Conservation (phyloP, 2,329 filamentous ascomycete genomes). For the Trichoderma sp. region DNA sequence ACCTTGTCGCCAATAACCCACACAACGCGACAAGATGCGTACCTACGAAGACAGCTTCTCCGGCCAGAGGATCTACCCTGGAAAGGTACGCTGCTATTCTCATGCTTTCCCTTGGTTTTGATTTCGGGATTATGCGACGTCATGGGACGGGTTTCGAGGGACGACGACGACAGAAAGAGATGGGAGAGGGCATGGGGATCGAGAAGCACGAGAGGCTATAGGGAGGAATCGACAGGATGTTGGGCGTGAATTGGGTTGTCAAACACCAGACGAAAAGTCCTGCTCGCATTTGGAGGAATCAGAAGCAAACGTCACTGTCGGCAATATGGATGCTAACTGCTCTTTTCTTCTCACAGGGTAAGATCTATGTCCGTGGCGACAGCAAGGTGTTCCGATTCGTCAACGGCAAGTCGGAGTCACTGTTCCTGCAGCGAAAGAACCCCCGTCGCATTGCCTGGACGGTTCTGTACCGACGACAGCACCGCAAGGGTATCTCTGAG, state of each 20-base stretch:
- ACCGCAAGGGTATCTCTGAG: constrained; percentile 99
- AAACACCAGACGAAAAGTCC: not conserved
- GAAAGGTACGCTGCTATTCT: constrained; percentile 53
- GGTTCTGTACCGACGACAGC: constrained; percentile 94
- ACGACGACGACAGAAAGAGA: not conserved
- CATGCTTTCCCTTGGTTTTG: constrained; percentile 13
- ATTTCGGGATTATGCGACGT: constrained; percentile 26
- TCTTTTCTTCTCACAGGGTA: constrained; percentile 65
- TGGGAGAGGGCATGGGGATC: not conserved
- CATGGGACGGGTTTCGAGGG: constrained; percentile 1
- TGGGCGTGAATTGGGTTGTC: not conserved
- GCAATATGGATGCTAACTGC: constrained; percentile 1
- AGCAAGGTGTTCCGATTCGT: constrained; percentile 99
- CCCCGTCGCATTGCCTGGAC: constrained; percentile 99
- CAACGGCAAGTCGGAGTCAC: constrained; percentile 99
- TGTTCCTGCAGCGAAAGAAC: constrained; percentile 99
- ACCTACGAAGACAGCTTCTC: constrained; percentile 67
- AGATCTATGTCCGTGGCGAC: constrained; percentile 99
- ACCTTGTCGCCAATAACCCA: constrained; percentile 42
- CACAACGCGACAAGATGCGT: constrained; percentile 55
- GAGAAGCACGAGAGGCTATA: not conserved
- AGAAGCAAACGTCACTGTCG: not conserved
- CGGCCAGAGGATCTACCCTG: constrained; percentile 65
- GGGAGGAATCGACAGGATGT: not conserved
- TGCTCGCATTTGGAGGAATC: not conserved